These are phyloP conservation scores for Geranium brycei DNA, from an alignment of 345 rosid genomes.

Conservation along the genomic window DNA sequence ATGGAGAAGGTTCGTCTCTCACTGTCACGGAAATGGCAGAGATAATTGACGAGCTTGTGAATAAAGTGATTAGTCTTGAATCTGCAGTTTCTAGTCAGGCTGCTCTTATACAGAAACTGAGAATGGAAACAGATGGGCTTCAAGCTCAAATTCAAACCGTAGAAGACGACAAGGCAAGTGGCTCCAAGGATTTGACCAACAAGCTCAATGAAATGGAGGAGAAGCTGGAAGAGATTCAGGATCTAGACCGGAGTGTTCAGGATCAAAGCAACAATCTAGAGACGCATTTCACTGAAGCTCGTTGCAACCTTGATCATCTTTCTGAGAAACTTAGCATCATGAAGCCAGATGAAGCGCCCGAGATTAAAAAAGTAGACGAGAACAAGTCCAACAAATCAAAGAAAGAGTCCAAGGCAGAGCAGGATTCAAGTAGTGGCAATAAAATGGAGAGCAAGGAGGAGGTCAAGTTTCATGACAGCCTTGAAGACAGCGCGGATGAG, in stretches of 20 bases:
- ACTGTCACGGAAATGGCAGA: slow-evolving; percentile 66
- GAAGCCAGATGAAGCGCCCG: slow-evolving; percentile 32
- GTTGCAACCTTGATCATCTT: slow-evolving; percentile 34
- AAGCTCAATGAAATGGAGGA: slow-evolving; percentile 59
- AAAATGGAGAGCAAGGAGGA: slow-evolving; percentile 3
- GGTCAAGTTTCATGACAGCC: slow-evolving; percentile 11
- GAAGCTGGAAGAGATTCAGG: slow-evolving; percentile 40
- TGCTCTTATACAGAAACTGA: slow-evolving; percentile 49
- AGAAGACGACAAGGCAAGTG: slow-evolving; percentile 47
- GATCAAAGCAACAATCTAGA: slow-evolving; percentile 39
- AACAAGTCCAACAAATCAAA: background rate
- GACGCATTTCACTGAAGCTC: slow-evolving; percentile 42
- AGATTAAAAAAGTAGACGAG: background rate
- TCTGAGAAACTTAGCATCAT: slow-evolving; percentile 27
- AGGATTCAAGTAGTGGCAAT: background rate
- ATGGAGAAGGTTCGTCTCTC: slow-evolving; percentile 27
- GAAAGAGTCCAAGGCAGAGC: background rate
- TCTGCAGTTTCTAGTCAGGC: slow-evolving; percentile 66
- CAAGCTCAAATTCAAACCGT: slow-evolving; percentile 51
- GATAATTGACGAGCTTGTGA: slow-evolving; percentile 79
- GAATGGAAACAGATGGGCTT: slow-evolving; percentile 58
- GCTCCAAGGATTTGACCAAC: slow-evolving; percentile 27
- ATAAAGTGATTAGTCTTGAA: slow-evolving; percentile 66
- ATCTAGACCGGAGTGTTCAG: slow-evolving; percentile 35
- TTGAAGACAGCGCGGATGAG: background rate